Base-by-base conservation (phyloP, 441 rosid species). In the Erysimum cheiri region DNA sequence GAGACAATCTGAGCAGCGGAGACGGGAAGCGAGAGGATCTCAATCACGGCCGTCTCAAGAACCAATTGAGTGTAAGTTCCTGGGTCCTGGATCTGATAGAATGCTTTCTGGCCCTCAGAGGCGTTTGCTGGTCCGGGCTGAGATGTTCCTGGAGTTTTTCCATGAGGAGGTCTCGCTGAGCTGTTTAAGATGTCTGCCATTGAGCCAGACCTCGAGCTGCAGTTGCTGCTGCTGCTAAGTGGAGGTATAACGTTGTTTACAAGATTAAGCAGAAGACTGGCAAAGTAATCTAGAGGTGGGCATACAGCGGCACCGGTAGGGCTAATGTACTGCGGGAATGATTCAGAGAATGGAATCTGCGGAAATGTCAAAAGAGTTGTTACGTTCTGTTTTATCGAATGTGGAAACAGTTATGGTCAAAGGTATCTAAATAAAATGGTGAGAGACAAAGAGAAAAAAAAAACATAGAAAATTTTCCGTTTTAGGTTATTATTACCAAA, bases 71-170 rank as follows among this genome's bases (percentile, higher is more conserved):
- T 84, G 75, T 92, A 83, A 10, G 99, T 95, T 77, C 99, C 97
- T 12, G 99, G 97, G 78, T 95, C 99, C 77, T 95, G 99, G 82
- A 88, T 85, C 85, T 90, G 99, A 80, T 95, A 92, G 78, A 95
- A 95, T 52, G 96, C 92, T 73, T 84, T 89, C 71, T 84, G 98
- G 48, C 90, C 85, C 66, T 95, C 99, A n/a, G 88, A 81, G 74
- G 85, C 77, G 70, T 80, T 89, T 22, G 91, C 64, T 60, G 89
- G 86, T 46, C 93, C 95, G 19, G 94, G 75, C 70, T 91, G 97
- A 69, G 91, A 82, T 57, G 90, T 76, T 69, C 91, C 81, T 44
- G 93, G 86, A 61, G 84, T 76, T 77, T 88, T 88, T 68, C 81
- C 81, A 74, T 85, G 93, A 22, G 80, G 81, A 72, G 85, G 85